Evolutionary conservation across 371 early-diverging fungal species (phyloP).

Genomic region (Apophysomyces variabilis): DNA sequence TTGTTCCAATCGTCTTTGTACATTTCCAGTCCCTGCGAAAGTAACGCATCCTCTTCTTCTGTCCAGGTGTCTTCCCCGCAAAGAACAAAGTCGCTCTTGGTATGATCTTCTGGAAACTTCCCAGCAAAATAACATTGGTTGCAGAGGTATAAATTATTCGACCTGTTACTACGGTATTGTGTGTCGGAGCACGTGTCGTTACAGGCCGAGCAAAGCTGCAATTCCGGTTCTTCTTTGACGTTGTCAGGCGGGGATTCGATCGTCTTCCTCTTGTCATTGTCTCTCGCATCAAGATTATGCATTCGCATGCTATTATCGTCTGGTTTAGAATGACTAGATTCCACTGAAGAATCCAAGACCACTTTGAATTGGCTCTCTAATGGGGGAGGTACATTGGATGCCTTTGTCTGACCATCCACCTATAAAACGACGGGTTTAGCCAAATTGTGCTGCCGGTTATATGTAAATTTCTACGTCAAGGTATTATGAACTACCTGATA

Average conservation of each 20-base stretch:
- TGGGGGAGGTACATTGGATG: conserved; percentile 84
- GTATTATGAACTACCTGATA: conserved; percentile 82
- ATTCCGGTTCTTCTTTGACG: conserved; percentile 3
- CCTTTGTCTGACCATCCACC: conserved; percentile 89
- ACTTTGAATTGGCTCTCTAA: conserved; percentile 87
- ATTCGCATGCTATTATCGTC: conserved; percentile 1
- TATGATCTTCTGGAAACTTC: conserved; percentile 81
- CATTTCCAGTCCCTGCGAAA: conserved; percentile 40
- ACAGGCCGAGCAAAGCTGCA: conserved; percentile 72
- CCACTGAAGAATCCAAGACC: conserved; percentile 23
- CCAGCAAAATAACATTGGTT: conserved; percentile 82
- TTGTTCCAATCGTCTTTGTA: conserved; percentile 45
- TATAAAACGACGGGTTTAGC: conserved; percentile 66
- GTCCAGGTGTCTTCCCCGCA: conserved; percentile 34
- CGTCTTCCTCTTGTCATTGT: neutral
- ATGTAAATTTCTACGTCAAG: too few relatives aligned
- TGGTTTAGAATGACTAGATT: neutral
- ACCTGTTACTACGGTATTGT: conserved; percentile 74
- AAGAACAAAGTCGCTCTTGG: conserved; percentile 79
- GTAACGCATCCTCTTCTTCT: conserved; percentile 36
- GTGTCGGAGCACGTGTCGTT: conserved; percentile 74
- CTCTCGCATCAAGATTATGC: neutral
- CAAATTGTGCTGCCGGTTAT: conserved; percentile 40
- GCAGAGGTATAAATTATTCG: conserved; percentile 71
- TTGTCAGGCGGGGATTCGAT: neutral